A percentile compares a stretch with the other conserved stretches of the same genome.
Evolutionary conservation across 106 monocot species (phyloP).

Genomic region (Chionographis japonica): DNA sequence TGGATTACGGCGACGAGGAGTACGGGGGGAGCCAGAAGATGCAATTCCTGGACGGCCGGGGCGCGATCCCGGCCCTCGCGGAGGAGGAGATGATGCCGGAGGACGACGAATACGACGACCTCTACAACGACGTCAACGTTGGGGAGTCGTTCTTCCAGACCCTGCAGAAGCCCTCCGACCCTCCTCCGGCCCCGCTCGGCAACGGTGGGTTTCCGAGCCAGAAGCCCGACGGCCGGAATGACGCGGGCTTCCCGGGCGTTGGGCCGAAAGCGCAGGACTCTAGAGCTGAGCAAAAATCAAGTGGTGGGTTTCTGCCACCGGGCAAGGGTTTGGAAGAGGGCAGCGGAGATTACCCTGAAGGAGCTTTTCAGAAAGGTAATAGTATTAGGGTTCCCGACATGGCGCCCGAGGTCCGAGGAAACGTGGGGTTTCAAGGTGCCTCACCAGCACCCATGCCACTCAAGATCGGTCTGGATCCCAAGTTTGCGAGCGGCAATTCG

Average conservation of each 20-base stretch:
- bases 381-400: not conserved
- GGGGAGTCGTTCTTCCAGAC: constrained; percentile 21
- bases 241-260: not conserved
- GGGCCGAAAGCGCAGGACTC: not conserved
- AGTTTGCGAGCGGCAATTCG: constrained; percentile 1
- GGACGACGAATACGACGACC: constrained; percentile 28
- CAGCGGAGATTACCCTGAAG: not conserved
- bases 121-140: constrained; percentile 28
- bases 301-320: not conserved
- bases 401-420: not conserved
- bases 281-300: not conserved
- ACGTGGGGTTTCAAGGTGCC: not conserved
- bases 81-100: constrained; percentile 18
- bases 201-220: not conserved
- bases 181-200: not conserved
- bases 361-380: not conserved
- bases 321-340: not conserved
- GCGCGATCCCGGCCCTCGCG: constrained; percentile 17
- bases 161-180: not conserved
- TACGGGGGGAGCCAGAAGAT: constrained; percentile 18
- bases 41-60: constrained; percentile 5
- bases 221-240: not conserved
- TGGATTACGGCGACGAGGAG: constrained; percentile 33
- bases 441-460: not conserved
- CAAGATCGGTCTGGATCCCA: constrained; percentile 3